phyloP scores from a whole-genome alignment of 805 yeast genomes.

The Yarrowia sp. region DNA sequence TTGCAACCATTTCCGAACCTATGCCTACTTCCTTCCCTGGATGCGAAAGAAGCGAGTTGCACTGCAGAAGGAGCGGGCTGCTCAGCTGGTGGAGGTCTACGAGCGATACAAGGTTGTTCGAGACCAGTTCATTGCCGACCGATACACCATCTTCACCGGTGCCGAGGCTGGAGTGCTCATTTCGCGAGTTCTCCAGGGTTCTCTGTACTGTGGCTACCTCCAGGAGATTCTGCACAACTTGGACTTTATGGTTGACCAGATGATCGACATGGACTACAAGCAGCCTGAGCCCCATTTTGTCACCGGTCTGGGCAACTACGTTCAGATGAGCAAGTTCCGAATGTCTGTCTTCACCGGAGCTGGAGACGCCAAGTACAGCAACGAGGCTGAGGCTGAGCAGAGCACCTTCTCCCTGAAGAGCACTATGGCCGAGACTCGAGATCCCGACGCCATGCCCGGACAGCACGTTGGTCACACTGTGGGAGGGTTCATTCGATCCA shows the following conservation, averaged over 20 bases:
- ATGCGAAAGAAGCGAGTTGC: slow-evolving; percentile 31
- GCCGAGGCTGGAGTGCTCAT: slow-evolving; percentile 30
- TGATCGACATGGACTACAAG: slow-evolving; percentile 27
- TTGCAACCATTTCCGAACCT: slow-evolving; percentile 44
- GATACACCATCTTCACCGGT: slow-evolving; percentile 18
- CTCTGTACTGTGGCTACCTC: slow-evolving; percentile 21
- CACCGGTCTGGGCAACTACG: slow-evolving; percentile 42
- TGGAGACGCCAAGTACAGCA: slow-evolving; percentile 20
- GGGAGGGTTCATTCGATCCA: slow-evolving; percentile 7
- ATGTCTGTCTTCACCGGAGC: slow-evolving; percentile 20
- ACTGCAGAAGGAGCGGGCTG: slow-evolving; percentile 31
- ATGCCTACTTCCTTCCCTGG: slow-evolving; percentile 40
- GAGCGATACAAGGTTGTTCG: slow-evolving; percentile 36
- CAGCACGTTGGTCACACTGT: slow-evolving; percentile 10
- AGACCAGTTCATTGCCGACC: slow-evolving; percentile 25
- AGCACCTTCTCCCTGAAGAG: not conserved
- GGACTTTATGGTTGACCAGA: slow-evolving; percentile 27
- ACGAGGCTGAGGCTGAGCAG: slow-evolving; percentile 21
- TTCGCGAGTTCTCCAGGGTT: slow-evolving; percentile 5
- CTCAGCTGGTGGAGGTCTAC: slow-evolving; percentile 33
- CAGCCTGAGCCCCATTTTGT: slow-evolving; percentile 44
- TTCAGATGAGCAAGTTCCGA: slow-evolving; percentile 29
- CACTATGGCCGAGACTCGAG: slow-evolving; percentile 23
- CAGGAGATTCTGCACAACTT: slow-evolving; percentile 30
- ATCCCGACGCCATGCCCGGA: slow-evolving; percentile 21